These are phyloP conservation scores for Penicillium sp. DNA, from an alignment of 2,329 filamentous ascomycete species.

Conservation along the genomic window DNA sequence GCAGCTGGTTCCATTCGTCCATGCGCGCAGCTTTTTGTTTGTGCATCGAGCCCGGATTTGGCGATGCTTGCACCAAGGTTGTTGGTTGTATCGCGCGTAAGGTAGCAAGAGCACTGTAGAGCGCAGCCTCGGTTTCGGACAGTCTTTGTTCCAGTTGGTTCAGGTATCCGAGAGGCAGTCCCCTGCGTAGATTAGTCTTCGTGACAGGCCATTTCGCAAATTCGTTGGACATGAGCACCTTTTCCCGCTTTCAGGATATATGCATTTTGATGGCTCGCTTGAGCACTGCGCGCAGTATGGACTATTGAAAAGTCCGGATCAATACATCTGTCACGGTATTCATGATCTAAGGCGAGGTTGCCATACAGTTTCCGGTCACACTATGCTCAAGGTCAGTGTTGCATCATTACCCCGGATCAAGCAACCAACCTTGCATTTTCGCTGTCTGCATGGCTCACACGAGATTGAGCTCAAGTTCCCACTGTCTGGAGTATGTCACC, in stretches of 20 bases:
- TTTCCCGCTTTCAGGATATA: slow-evolving; percentile 25
- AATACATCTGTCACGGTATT: background rate
- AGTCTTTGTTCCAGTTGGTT: slow-evolving; percentile 26
- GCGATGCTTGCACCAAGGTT: slow-evolving; percentile 4
- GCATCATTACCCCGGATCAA: background rate
- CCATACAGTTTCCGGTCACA: slow-evolving; percentile 26
- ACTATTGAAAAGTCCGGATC: slow-evolving; percentile 2
- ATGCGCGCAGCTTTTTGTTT: slow-evolving; percentile 23
- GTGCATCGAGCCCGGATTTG: slow-evolving; percentile 8
- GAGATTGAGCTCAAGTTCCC: slow-evolving; percentile 19
- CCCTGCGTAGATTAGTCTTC: slow-evolving; percentile 12
- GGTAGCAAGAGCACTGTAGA: slow-evolving; percentile 22
- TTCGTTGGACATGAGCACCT: slow-evolving; percentile 7
- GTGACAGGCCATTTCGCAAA: background rate
- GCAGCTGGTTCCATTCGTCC: slow-evolving; percentile 24
- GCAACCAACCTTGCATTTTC: slow-evolving; percentile 25
- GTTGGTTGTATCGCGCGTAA: slow-evolving; percentile 14
- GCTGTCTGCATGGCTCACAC: slow-evolving; percentile 25
- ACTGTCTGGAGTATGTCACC: slow-evolving; percentile 2
- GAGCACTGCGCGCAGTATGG: slow-evolving; percentile 24
- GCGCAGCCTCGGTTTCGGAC: slow-evolving; percentile 23
- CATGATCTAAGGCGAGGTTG: background rate
- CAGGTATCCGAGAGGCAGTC: slow-evolving; percentile 25
- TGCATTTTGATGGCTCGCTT: slow-evolving; percentile 19
- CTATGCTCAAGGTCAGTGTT: slow-evolving; percentile 16